phyloP scores from a whole-genome alignment of 345 rosid genomes.

The Lagerstroemia speciosa region DNA sequence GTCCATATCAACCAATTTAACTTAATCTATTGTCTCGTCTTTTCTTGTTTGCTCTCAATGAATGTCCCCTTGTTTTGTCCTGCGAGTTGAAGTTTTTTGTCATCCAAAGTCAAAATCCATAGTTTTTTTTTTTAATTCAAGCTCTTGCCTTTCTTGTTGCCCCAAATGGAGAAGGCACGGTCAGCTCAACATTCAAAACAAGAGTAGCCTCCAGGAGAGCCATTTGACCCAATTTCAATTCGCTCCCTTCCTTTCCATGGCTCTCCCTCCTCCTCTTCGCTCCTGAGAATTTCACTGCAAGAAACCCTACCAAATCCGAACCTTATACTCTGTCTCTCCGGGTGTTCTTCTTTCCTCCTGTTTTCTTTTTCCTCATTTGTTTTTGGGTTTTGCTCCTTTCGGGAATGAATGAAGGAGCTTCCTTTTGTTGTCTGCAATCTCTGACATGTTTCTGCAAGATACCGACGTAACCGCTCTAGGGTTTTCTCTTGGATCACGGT shows the following conservation, averaged over 20 bases:
- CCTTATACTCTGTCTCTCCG: background rate
- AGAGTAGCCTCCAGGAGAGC: background rate
- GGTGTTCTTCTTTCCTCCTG: background rate
- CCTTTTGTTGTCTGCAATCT: background rate
- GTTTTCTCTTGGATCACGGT: background rate
- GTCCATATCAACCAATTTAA: too few relatives aligned
- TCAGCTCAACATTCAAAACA: conserved; percentile 2
- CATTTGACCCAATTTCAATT: background rate
- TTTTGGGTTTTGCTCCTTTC: background rate
- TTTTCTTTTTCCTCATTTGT: background rate
- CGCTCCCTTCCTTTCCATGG: background rate
- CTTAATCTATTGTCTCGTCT: too few relatives aligned
- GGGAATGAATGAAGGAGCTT: background rate
- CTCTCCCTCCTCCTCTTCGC: too few relatives aligned
- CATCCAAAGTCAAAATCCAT: background rate
- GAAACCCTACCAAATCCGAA: background rate
- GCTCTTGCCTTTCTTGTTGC: background rate
- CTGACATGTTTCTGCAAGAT: background rate
- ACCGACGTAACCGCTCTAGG: conserved; percentile 9
- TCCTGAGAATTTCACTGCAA: background rate
- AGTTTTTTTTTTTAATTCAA: background rate
- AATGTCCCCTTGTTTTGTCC: background rate
- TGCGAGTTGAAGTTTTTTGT: background rate
- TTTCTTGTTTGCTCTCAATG: background rate
- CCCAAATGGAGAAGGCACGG: background rate